Evolutionary conservation across 176 grass and related monocot species (phyloP).

Genomic region (Juncus inflexus): DNA sequence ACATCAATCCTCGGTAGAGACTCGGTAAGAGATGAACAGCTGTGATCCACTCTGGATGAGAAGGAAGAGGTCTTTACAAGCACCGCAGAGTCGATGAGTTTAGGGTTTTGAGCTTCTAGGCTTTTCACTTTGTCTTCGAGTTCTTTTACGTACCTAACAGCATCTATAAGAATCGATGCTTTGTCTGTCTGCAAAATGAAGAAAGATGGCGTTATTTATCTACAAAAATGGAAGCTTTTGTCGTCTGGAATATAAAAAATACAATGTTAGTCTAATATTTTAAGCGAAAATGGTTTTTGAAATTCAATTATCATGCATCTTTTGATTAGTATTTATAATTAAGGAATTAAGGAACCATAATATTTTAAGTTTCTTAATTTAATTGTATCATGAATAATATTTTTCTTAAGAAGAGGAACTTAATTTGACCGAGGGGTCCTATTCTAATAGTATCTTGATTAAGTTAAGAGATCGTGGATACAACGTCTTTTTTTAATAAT

Average conservation of each 20-base stretch:
- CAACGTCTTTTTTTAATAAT: too few relatives aligned
- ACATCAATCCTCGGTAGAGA: conserved; percentile 52
- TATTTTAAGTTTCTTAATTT: too few relatives aligned
- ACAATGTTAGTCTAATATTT: too few relatives aligned
- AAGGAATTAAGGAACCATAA: too few relatives aligned
- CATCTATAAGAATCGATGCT: conserved; percentile 62
- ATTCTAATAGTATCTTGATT: too few relatives aligned
- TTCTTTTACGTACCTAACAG: conserved; percentile 57
- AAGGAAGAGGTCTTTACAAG: conserved; percentile 35
- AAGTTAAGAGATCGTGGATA: too few relatives aligned
- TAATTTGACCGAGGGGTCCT: too few relatives aligned
- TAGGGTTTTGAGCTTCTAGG: conserved; percentile 29
- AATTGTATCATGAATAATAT: too few relatives aligned
- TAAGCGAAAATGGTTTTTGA: too few relatives aligned
- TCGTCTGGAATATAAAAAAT: conserved; percentile 42
- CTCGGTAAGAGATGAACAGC: conserved; percentile 4
- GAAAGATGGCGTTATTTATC: conserved; percentile 28
- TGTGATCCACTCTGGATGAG: neutral
- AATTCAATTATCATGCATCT: too few relatives aligned
- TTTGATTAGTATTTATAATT: too few relatives aligned
- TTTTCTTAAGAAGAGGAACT: too few relatives aligned
- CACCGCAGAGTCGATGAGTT: conserved; percentile 29
- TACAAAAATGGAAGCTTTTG: conserved; percentile 71
- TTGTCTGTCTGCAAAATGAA: conserved; percentile 52
- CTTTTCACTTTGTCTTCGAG: conserved; percentile 51